These are phyloP conservation scores for Grigorovia transvaalensis DNA, from an alignment of 805 yeast species.

Conservation along the genomic window DNA sequence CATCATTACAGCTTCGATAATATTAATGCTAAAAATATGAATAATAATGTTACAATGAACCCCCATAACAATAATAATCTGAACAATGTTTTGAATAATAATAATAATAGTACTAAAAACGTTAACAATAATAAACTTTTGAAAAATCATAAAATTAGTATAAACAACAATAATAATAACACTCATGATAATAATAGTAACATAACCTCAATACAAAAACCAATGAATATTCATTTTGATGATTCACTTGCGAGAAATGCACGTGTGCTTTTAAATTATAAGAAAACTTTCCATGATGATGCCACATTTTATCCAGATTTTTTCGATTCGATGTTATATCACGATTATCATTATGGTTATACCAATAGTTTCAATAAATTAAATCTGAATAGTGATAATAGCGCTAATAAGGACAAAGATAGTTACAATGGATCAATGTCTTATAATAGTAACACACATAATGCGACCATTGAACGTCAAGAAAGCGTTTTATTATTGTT, in stretches of 20 bases:
- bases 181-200: not conserved
- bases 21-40: not conserved
- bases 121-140: not conserved
- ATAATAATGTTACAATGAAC: not conserved
- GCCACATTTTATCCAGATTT: constrained; percentile 20
- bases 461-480: constrained; percentile 4
- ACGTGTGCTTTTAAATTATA: constrained; percentile 19
- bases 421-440: constrained; percentile 1
- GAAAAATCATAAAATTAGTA: not conserved
- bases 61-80: not conserved
- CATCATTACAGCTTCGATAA: not conserved
- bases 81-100: no score
- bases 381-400: not conserved
- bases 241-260: constrained; percentile 20
- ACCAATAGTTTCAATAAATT: constrained; percentile 2
- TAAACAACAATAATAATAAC: not conserved
- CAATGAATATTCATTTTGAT: constrained; percentile 5
- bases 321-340: not conserved
- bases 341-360: not conserved
- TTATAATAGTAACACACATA: not conserved
- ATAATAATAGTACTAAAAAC: no score
- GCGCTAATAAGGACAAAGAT: not conserved
- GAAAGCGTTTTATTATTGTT: constrained; percentile 13
- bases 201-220: not conserved
- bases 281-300: constrained; percentile 24